Percentiles rank a stretch among this genome's conserved stretches.
Evolutionary conservation across 2,329 filamentous ascomycete species (phyloP).

Genomic region (Aaosphaeria arxii): DNA sequence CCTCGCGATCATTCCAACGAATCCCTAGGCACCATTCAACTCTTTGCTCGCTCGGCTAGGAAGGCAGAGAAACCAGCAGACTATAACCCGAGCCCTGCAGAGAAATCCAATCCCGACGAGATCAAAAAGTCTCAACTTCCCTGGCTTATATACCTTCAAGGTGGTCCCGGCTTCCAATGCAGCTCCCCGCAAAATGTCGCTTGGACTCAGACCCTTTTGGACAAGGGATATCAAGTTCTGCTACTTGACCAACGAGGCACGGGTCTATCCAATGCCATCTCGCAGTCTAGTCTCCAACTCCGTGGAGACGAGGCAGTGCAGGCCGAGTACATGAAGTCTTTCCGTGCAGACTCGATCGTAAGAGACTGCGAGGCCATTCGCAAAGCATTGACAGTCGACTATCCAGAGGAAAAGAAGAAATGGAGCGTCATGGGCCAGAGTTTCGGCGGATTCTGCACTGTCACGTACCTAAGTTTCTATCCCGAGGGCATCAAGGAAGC

Average conservation of each 20-base stretch:
- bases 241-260: conserved; percentile 91
- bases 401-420: conserved; percentile 65
- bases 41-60: conserved; percentile 75
- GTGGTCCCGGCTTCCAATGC: conserved; percentile 80
- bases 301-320: conserved; percentile 65
- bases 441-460: conserved; percentile 83
- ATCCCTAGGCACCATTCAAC: conserved; percentile 58
- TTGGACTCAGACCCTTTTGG: conserved; percentile 68
- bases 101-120: conserved; percentile 29
- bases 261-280: conserved; percentile 78
- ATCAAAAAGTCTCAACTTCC: conserved; percentile 50
- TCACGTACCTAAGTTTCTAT: conserved; percentile 79
- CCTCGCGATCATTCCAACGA: conserved; percentile 73
- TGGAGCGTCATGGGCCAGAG: conserved; percentile 90
- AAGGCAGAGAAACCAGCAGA: conserved; percentile 64
- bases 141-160: conserved; percentile 73
- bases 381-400: conserved; percentile 67
- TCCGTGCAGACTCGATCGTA: conserved; percentile 88
- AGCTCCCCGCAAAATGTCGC: conserved; percentile 69
- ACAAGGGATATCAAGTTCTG: conserved; percentile 78
- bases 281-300: conserved; percentile 65
- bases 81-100: conserved; percentile 22
- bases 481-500: conserved; percentile 75
- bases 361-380: conserved; percentile 85
- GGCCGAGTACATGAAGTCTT: conserved; percentile 76